Conservation (phyloP, 441 rosid genomes). For the Populus hybrid region DNA sequence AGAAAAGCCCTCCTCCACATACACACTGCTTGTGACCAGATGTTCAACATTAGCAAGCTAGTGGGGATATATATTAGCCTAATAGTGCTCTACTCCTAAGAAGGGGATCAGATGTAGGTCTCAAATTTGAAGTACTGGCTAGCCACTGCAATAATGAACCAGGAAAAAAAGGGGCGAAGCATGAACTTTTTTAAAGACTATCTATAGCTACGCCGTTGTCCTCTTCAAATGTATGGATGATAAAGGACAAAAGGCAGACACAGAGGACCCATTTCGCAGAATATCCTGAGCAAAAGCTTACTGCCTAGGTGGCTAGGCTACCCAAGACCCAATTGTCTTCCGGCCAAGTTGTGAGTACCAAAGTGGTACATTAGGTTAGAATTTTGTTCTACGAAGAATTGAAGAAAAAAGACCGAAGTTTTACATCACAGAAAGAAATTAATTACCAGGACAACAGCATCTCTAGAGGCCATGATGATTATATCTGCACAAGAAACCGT, state of each 20-base stretch:
- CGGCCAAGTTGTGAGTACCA: neutral
- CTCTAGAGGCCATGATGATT: conserved; percentile 85
- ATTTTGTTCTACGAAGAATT: neutral
- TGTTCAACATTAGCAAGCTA: neutral
- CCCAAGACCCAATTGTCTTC: conserved; percentile 1
- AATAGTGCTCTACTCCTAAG: neutral
- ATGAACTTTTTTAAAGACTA: neutral
- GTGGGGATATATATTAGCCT: neutral
- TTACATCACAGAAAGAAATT: neutral
- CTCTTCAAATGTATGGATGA: neutral
- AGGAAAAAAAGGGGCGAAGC: neutral
- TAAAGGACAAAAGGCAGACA: conserved; percentile 10
- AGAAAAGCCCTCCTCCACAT: neutral
- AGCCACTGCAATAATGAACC: neutral
- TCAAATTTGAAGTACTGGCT: neutral
- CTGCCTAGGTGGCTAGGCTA: neutral
- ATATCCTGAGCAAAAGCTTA: conserved; percentile 3
- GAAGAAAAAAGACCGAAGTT: neutral
- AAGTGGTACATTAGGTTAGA: neutral
- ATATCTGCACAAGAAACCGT: conserved; percentile 89
- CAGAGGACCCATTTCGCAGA: conserved; percentile 15
- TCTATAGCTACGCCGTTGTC: neutral
- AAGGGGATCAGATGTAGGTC: neutral
- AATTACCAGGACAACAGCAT: conserved; percentile 82
- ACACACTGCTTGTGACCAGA: neutral